Evolutionary conservation across 495 filamentous ascomycete species (phyloP), one percentile per base, ranked within the genome.

Genomic region (Neurospora sp.): DNA sequence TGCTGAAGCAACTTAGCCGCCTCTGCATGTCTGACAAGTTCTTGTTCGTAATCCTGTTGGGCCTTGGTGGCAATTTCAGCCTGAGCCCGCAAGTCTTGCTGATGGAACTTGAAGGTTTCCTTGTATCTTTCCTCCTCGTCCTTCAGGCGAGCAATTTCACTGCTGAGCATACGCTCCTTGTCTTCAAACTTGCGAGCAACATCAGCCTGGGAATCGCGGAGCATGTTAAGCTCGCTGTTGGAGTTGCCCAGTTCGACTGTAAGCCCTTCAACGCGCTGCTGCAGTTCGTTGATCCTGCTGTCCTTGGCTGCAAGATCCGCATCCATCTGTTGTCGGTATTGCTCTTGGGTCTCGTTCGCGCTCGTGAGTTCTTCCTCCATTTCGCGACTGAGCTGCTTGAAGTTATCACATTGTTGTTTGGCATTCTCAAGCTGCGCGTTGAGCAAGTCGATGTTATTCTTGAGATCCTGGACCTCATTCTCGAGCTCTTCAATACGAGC

Each of bases 21-120:
- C 73, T 97, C 93, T 4, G 94, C 94, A 79, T 99, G 96, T 81
- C 94, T 97, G 77, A 97, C 89, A 2, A 98, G 86, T 77, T 98
- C 96, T 70, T 87, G 89, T 79, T 99, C 96, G 77, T 99, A 99
- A 74, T 95, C 94, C 75, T 96, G 91, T 79, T 98, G 96, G 8
- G 96, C 94, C 78, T 92, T 92, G 71, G 93, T 89, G 4, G 96
- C 92, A 79, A 99, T 99, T 34, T 94, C 90, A 31, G 94, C 94
- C 82, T 99, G 96, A 1, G 92, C 92, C 71, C 95, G 93, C 24
- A 98, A 84, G 77, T 98, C 94, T 71, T 94, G 92, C 81, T 95
- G 92, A 78, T 96, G 92, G 81, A 91, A 92, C 71, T 90, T 86
- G n/a, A 91, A 89, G 34, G 92, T 88, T 24, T 90, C 90, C 70